Percentiles rank a stretch among this genome's conserved stretches.
These are phyloP conservation scores for Fusarium odoratissimum DNA, from an alignment of 2,329 filamentous ascomycete species.

Conservation along the genomic window DNA sequence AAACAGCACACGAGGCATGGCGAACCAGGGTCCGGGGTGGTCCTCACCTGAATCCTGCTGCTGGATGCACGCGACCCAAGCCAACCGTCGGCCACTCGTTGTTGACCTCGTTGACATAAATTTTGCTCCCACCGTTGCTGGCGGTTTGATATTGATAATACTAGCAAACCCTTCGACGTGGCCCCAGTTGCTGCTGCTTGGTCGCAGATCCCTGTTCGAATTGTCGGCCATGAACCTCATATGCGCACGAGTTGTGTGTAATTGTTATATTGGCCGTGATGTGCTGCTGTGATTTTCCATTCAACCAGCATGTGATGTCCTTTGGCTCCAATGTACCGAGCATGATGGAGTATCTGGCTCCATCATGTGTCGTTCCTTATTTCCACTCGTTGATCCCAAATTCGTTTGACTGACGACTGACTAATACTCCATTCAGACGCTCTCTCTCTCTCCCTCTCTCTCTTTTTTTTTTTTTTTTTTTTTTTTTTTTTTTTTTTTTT, in stretches of 20 bases:
- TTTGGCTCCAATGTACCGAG: not conserved
- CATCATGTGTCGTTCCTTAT: slow-evolving; percentile 11
- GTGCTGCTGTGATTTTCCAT: slow-evolving; percentile 11
- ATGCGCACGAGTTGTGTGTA: slow-evolving; percentile 24
- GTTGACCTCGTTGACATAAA: slow-evolving; percentile 37
- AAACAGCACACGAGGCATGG: slow-evolving; percentile 38
- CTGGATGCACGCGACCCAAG: slow-evolving; percentile 44
- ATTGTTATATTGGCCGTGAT: slow-evolving; percentile 11
- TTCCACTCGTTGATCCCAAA: slow-evolving; percentile 19
- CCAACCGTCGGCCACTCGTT: slow-evolving; percentile 39
- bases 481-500: not conserved
- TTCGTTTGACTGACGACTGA: not conserved
- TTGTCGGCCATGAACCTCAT: slow-evolving; percentile 14
- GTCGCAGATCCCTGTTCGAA: slow-evolving; percentile 19
- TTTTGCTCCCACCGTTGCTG: slow-evolving; percentile 43
- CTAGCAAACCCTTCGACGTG: slow-evolving; percentile 41
- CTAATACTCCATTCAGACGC: not conserved
- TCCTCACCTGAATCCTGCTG: slow-evolving; percentile 47
- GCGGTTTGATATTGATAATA: slow-evolving; percentile 45
- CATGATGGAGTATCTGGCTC: not conserved
- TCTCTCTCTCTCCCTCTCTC: not conserved
- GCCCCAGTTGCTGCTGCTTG: slow-evolving; percentile 40
- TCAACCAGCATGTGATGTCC: slow-evolving; percentile 3
- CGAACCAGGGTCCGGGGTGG: slow-evolving; percentile 38
- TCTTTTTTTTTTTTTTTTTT: too few species aligned